These are phyloP conservation scores for Phytophthora litchii DNA, from an alignment of 352 stramenopile species.

Conservation along the genomic window DNA sequence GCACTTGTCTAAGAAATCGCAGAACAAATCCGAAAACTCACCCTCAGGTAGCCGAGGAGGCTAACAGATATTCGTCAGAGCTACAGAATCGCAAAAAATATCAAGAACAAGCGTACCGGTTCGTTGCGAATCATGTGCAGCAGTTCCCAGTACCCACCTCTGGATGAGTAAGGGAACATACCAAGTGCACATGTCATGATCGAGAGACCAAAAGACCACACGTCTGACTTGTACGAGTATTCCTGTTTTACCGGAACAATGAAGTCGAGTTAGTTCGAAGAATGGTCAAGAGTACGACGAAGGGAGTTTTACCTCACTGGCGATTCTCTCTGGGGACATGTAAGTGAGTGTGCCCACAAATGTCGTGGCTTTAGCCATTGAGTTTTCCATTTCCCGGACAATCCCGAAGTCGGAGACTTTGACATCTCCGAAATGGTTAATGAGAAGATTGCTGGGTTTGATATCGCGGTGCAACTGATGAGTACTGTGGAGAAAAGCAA, in stretches of 20 bases:
- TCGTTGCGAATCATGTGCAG: constrained; percentile 91
- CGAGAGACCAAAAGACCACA: constrained; percentile 86
- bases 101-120: constrained; percentile 44
- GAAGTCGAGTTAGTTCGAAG: background rate
- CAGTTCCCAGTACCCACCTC: constrained; percentile 91
- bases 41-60: constrained; percentile 66
- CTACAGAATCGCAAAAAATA: background rate
- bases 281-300: background rate
- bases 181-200: constrained; percentile 92
- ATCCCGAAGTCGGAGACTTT: constrained; percentile 92
- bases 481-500: constrained; percentile 90
- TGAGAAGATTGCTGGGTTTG: constrained; percentile 94
- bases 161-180: constrained; percentile 86
- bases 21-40: constrained; percentile 78
- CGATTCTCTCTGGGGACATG: constrained; percentile 95
- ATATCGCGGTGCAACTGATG: constrained; percentile 94
- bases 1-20: constrained; percentile 84
- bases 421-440: constrained; percentile 91
- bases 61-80: constrained; percentile 20
- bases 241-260: constrained; percentile 33
- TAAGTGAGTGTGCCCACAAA: constrained; percentile 94
- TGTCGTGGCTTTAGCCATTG: constrained; percentile 85
- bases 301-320: constrained; percentile 58
- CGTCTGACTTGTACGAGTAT: constrained; percentile 89
- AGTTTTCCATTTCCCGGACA: constrained; percentile 86